Percentiles rank a stretch among this genome's conserved stretches.
phyloP scores from a whole-genome alignment of 352 stramenopile genomes.

The Phytophthora fragariaefolia region DNA sequence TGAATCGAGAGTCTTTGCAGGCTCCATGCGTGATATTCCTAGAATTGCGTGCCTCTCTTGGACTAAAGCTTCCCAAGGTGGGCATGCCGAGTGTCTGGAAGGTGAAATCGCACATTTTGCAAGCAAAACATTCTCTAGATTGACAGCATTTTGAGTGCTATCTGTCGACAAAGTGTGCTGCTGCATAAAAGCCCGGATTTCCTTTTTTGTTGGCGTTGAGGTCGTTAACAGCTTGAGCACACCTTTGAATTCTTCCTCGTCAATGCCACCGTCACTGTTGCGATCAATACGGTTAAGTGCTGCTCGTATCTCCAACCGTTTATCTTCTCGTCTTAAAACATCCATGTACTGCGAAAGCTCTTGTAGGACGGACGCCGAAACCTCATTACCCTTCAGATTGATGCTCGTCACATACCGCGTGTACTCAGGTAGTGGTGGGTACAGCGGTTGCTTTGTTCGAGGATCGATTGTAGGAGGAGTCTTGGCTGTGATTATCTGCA shows the following conservation, averaged over 20 bases:
- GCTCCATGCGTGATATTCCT: constrained; percentile 17
- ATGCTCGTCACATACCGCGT: constrained; percentile 76
- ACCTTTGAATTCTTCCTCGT: constrained; percentile 80
- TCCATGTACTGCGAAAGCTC: constrained; percentile 79
- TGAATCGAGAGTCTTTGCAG: constrained; percentile 6
- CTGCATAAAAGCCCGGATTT: constrained; percentile 68
- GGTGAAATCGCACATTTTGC: constrained; percentile 74
- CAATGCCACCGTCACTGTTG: constrained; percentile 58
- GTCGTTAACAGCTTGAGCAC: constrained; percentile 83
- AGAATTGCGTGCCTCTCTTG: constrained; percentile 72
- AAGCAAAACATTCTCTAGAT: constrained; percentile 77
- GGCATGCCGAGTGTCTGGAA: constrained; percentile 72
- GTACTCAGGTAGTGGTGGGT: constrained; percentile 56
- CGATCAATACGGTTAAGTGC: constrained; percentile 78
- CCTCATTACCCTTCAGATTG: constrained; percentile 82
- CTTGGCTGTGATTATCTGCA: constrained; percentile 81
- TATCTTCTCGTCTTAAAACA: constrained; percentile 80
- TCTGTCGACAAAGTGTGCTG: constrained; percentile 59
- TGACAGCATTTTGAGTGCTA: constrained; percentile 56
- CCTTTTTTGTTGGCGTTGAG: constrained; percentile 78
- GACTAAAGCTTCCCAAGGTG: constrained; percentile 77
- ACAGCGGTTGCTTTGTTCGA: constrained; percentile 59
- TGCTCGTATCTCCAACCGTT: constrained; percentile 77
- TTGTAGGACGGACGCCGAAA: constrained; percentile 62
- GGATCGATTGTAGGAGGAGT: constrained; percentile 54